Evolutionary conservation across 2,329 filamentous ascomycete genomes (phyloP).

Genomic region (Grosmannia clavigera): DNA sequence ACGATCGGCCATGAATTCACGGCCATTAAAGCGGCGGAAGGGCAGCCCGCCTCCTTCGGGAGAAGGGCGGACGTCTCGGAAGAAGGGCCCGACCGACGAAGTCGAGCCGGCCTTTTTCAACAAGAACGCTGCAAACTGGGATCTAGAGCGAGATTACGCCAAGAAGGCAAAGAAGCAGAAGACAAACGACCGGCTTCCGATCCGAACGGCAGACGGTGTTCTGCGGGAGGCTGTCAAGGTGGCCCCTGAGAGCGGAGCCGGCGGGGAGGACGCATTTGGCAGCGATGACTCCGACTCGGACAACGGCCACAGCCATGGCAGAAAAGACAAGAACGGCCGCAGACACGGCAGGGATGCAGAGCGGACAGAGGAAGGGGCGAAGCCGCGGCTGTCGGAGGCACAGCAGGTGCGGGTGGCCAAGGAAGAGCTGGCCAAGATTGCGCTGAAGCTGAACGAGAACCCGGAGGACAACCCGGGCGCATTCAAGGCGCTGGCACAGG

Average conservation of each 20-base stretch:
- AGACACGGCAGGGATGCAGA: slow-evolving; percentile 21
- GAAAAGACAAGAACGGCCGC: slow-evolving; percentile 40
- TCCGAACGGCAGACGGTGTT: slow-evolving; percentile 71
- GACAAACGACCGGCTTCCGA: slow-evolving; percentile 66
- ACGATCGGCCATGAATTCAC: slow-evolving; percentile 29
- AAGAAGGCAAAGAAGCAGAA: slow-evolving; percentile 53
- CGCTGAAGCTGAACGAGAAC: slow-evolving; percentile 71
- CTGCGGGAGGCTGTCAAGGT: slow-evolving; percentile 35
- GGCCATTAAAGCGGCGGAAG: slow-evolving; percentile 44
- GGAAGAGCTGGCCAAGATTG: slow-evolving; percentile 80
- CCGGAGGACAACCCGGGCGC: slow-evolving; percentile 79
- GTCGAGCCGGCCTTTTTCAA: slow-evolving; percentile 56
- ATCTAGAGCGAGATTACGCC: slow-evolving; percentile 88
- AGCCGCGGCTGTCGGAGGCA: slow-evolving; percentile 9
- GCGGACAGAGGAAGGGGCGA: slow-evolving; percentile 29
- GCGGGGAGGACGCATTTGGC: slow-evolving; percentile 43
- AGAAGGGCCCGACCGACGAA: slow-evolving; percentile 28
- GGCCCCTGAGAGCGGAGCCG: neutral
- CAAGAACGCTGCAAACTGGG: slow-evolving; percentile 68
- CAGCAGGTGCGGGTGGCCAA: slow-evolving; percentile 80
- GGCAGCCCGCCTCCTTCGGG: slow-evolving; percentile 39
- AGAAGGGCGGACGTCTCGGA: slow-evolving; percentile 25
- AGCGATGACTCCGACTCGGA: slow-evolving; percentile 46
- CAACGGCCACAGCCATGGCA: slow-evolving; percentile 55
- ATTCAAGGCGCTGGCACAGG: slow-evolving; percentile 64